Percentiles rank a stretch among this genome's conserved stretches.
phyloP scores from a whole-genome alignment of 1,139 yeast species.

The Candida albicans region DNA sequence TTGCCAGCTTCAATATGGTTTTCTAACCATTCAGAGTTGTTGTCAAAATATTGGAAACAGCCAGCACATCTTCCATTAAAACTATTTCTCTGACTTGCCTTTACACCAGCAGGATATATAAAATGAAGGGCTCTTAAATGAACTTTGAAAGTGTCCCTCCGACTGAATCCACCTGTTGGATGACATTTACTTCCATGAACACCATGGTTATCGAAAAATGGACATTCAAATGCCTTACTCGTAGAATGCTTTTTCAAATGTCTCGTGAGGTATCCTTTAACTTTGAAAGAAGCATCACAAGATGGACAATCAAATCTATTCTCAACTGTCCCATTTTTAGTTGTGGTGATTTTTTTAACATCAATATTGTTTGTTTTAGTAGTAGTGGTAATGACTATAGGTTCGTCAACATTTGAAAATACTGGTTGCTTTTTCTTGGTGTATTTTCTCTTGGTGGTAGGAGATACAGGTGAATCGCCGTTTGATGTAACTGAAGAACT shows the following conservation, averaged over 20 bases:
- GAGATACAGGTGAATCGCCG: neutral
- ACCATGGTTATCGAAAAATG: constrained; percentile 43
- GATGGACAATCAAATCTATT: constrained; percentile 31
- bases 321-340: constrained; percentile 13
- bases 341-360: constrained; percentile 14
- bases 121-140: constrained; percentile 60
- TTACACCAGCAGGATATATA: constrained; percentile 59
- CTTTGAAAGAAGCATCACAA: constrained; percentile 51
- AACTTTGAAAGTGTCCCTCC: constrained; percentile 59
- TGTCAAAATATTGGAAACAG: constrained; percentile 50
- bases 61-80: constrained; percentile 57
- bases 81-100: constrained; percentile 41
- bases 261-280: constrained; percentile 57
- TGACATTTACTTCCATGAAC: constrained; percentile 49
- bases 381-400: constrained; percentile 12
- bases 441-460: constrained; percentile 1
- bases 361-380: constrained; percentile 16
- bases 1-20: constrained; percentile 48
- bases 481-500: constrained; percentile 4
- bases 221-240: constrained; percentile 54
- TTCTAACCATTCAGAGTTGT: constrained; percentile 51
- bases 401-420: constrained; percentile 1
- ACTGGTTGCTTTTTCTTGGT: constrained; percentile 1
- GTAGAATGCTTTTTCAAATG: constrained; percentile 54
- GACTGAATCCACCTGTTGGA: constrained; percentile 59